Base-by-base conservation (phyloP, 345 rosid species). In the Populus euphratica region DNA sequence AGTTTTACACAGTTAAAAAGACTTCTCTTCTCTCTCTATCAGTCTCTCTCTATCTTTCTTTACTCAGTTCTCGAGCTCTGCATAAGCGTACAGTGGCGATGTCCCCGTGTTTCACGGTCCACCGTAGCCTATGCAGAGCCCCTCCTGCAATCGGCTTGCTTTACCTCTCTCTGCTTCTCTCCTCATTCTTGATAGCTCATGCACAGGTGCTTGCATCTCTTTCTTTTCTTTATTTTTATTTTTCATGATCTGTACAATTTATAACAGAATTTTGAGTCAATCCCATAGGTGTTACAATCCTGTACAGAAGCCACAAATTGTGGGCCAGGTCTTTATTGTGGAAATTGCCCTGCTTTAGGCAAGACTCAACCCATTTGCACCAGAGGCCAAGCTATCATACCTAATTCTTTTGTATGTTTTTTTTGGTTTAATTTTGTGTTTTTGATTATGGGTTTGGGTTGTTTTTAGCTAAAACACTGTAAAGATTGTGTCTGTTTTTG, bases 361-460 rank as follows among this genome's bases (percentile, higher is more conserved):
- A 88, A 87, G 78, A 87, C 81, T 70, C 91, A 87, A 79, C 96
- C 99, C 69, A 63, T 87, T 78, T 96, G 98, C 81, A 91, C 88
- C 76, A 88, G 98, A 87, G 98, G 98, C 88, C 98, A 89, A 81
- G 90, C 94, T 73, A 89, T 83, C 33, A 73, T 90, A 8, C 96
- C 97, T 56, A 88, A 96, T 76, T 82, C 96, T 72, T 66, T 91
- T 79, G 98, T 96, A 70, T 83, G 91, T 76, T 84, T 18, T 80
- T 18, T 56, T 50, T 10, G 31, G 20, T 14, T 72, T 69, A 23
- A 16, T 65, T 81, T 54, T 35, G 8, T 44, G 41, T 18, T 68
- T 59, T 69, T 63, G 9, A 64, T 74, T 1, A 36, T 41, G 69
- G 74, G 47, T 29, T 21, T 68, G 13, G 25, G 73, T 33, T 63